phyloP scores from a whole-genome alignment of 2,329 filamentous ascomycete species.

The Colletotrichum navitas region DNA sequence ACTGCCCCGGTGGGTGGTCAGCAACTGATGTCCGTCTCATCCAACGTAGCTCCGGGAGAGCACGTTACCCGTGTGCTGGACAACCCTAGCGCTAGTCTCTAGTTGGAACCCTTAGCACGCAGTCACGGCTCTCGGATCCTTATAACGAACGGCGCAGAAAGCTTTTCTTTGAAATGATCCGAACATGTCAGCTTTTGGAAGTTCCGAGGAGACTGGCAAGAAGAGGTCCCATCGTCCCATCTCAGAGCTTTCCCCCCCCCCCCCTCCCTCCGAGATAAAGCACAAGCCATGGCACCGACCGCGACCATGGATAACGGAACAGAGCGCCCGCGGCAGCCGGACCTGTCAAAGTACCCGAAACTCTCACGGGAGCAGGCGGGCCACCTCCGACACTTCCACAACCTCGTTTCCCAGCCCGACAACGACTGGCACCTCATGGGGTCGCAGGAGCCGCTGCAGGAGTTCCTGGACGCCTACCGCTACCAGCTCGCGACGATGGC shows the following conservation, averaged over 20 bases:
- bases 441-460: constrained; percentile 52
- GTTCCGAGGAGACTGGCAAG: too few relatives aligned
- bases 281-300: background rate
- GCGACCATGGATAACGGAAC: background rate
- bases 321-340: background rate
- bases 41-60: background rate
- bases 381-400: constrained; percentile 54
- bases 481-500: constrained; percentile 58
- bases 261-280: background rate
- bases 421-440: constrained; percentile 52
- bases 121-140: background rate
- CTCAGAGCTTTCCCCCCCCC: too few relatives aligned
- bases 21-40: background rate
- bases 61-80: too few relatives aligned
- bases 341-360: constrained; percentile 39
- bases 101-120: background rate
- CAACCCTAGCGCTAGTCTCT: too few relatives aligned
- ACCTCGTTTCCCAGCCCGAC: constrained; percentile 48
- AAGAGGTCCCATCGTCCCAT: background rate
- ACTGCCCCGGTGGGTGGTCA: background rate
- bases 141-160: background rate
- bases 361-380: constrained; percentile 47
- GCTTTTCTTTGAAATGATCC: too few relatives aligned
- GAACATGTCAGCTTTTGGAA: too few relatives aligned
- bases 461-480: constrained; percentile 53